These are phyloP conservation scores for Hymenoscyphus fructigenus DNA, from an alignment of 2,329 filamentous ascomycete genomes.

Conservation along the genomic window DNA sequence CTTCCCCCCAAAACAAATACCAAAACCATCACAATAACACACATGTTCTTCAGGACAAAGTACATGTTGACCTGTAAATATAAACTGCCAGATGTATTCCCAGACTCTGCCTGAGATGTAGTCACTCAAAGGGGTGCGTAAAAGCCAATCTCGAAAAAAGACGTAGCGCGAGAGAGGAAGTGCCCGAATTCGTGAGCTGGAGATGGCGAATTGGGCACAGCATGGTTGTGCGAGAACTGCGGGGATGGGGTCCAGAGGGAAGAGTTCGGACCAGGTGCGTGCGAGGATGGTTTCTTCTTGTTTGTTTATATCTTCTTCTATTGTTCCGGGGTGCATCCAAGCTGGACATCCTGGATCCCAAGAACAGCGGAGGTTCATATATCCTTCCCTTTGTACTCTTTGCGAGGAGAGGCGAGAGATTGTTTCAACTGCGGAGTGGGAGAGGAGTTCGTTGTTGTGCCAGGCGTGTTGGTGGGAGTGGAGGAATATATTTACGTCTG, in stretches of 20 bases:
- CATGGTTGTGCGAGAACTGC: slow-evolving; percentile 53
- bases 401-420: slow-evolving; percentile 27
- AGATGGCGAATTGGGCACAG: slow-evolving; percentile 65
- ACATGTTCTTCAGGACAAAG: slow-evolving; percentile 31
- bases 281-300: slow-evolving; percentile 46
- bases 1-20: slow-evolving; percentile 35
- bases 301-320: slow-evolving; percentile 40
- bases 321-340: slow-evolving; percentile 44
- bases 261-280: slow-evolving; percentile 39
- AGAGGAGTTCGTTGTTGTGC: slow-evolving; percentile 33
- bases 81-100: slow-evolving; percentile 67
- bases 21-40: slow-evolving; percentile 37
- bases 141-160: slow-evolving; percentile 57
- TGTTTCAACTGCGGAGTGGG: slow-evolving; percentile 38
- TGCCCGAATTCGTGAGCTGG: slow-evolving; percentile 49
- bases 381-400: slow-evolving; percentile 51
- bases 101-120: slow-evolving; percentile 57
- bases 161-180: slow-evolving; percentile 54
- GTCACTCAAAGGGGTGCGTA: slow-evolving; percentile 55
- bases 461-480: slow-evolving; percentile 49
- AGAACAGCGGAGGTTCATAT: slow-evolving; percentile 60
- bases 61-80: slow-evolving; percentile 52
- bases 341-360: slow-evolving; percentile 56
- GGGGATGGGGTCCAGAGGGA: slow-evolving; percentile 40
- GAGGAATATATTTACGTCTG: slow-evolving; percentile 35